These are phyloP conservation scores for Dioscorea zingiberensis DNA, from an alignment of 106 monocot species.

Conservation along the genomic window DNA sequence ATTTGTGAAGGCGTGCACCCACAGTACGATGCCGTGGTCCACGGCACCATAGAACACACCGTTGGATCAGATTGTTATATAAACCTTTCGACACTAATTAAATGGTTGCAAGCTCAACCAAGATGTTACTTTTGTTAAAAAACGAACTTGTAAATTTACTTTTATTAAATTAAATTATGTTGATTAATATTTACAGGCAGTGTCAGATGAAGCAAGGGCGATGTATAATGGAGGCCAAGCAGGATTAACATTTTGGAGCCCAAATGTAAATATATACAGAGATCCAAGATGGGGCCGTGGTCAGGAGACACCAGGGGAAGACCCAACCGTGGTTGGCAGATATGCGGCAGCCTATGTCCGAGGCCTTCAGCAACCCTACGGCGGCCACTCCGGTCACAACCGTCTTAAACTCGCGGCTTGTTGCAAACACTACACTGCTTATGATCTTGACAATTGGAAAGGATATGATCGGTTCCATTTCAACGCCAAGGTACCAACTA, in stretches of 20 bases:
- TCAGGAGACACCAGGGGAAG: slow-evolving; percentile 74
- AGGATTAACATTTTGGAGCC: slow-evolving; percentile 62
- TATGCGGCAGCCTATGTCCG: slow-evolving; percentile 59
- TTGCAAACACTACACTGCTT: slow-evolving; percentile 96
- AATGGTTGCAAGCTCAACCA: no score
- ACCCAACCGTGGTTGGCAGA: slow-evolving; percentile 26
- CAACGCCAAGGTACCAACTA: slow-evolving; percentile 48
- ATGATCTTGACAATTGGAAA: slow-evolving; percentile 86
- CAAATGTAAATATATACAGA: slow-evolving; percentile 61
- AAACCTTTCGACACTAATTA: no score
- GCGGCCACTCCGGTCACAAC: slow-evolving; percentile 7
- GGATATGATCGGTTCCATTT: slow-evolving; percentile 66
- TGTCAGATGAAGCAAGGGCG: slow-evolving; percentile 53
- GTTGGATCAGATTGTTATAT: no score
- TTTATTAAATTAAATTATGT: no score
- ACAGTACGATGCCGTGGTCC: no score
- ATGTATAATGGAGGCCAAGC: slow-evolving; percentile 68
- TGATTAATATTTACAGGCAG: slow-evolving; percentile 17
- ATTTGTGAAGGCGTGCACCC: no score
- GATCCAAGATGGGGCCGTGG: slow-evolving; percentile 71
- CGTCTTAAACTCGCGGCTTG: slow-evolving; percentile 74
- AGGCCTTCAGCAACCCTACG: slow-evolving; percentile 65
- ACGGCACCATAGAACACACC: no score
- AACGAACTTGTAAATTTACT: no score
- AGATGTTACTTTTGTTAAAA: no score